Base-by-base conservation (phyloP, 805 yeast species). In the Clavispora phyllophila region DNA sequence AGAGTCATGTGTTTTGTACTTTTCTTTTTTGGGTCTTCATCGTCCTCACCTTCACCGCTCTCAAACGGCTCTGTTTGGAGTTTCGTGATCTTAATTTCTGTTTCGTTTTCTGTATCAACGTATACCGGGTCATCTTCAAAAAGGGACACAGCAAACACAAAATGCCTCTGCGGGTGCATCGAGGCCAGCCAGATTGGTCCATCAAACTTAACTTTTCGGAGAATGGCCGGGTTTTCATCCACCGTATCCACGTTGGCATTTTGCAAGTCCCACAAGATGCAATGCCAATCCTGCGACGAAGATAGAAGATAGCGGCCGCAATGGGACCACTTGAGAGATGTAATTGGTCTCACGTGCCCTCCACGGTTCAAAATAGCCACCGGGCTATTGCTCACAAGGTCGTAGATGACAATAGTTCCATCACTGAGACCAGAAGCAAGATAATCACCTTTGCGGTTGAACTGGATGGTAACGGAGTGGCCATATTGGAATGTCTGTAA, bases 261-360 rank as follows among this genome's bases (percentile, higher is more conserved):
- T 20, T 61, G 49, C 47, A 90, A 61, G 63, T 88, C 96, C 96
- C 96, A 90, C 24, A 89, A 56, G 38, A 83, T 78, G 33, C 84
- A 76, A 39, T 72, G 73, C 93, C 96, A 89, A 60, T 91, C 97
- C 53, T 88, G 78, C 0, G 90, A 79, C 12, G 88, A 70, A 3
- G 86, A 72, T 3, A 90, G 64, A 1, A 90, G 53, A 53, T 76
- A 87, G 19, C 85, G 60, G 0, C 95, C 93, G 59, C 83, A 78
- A 0, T 52, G 49, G 0, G 91, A 82, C 97, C 96, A 90, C 45
- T 76, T 66, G 14, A 84, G 43, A 1, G 90, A 80, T 22, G 88
- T 87, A 22, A 91, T 73, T 1, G 90, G 76, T 35, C 88, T 66
- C 1, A 79, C 73, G 56, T 91, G 97, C 4, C 83, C 81, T 36